phyloP scores from a whole-genome alignment of 371 early-diverging fungal genomes.

The Actinomucor elegans region DNA sequence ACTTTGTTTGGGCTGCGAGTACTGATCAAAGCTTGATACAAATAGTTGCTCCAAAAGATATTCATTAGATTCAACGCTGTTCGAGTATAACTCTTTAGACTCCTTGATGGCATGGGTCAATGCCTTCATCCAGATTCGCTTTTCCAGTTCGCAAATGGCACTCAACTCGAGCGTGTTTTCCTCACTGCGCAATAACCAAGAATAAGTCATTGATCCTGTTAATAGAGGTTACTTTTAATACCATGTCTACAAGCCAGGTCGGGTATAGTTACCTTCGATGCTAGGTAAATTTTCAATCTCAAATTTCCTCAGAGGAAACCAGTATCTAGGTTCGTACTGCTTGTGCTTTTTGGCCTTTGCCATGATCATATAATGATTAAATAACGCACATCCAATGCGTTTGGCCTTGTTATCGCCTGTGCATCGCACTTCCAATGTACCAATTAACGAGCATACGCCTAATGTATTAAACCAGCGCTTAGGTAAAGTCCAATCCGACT shows the following conservation, averaged over 20 bases:
- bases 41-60: constrained; percentile 23
- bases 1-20: not conserved
- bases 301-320: constrained; percentile 58
- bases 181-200: constrained; percentile 15
- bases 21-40: constrained; percentile 24
- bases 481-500: constrained; percentile 40
- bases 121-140: constrained; percentile 17
- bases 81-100: constrained; percentile 16
- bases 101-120: constrained; percentile 11
- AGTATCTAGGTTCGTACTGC: constrained; percentile 52
- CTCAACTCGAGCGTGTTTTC: constrained; percentile 16
- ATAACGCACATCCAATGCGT: constrained; percentile 52
- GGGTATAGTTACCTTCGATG: constrained; percentile 22
- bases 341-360: constrained; percentile 51
- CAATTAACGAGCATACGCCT: constrained; percentile 37
- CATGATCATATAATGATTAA: constrained; percentile 55
- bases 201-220: constrained; percentile 12
- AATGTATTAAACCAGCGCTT: constrained; percentile 38
- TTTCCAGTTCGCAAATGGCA: constrained; percentile 20
- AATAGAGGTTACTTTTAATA: too few relatives aligned
- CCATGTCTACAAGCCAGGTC: not conserved
- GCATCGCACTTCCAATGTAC: constrained; percentile 42
- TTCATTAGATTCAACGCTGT: constrained; percentile 8
- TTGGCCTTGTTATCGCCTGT: constrained; percentile 20
- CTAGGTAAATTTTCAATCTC: constrained; percentile 35